These are phyloP conservation scores for Canavalia gladiata DNA, from an alignment of 306 rosid species.

Conservation along the genomic window DNA sequence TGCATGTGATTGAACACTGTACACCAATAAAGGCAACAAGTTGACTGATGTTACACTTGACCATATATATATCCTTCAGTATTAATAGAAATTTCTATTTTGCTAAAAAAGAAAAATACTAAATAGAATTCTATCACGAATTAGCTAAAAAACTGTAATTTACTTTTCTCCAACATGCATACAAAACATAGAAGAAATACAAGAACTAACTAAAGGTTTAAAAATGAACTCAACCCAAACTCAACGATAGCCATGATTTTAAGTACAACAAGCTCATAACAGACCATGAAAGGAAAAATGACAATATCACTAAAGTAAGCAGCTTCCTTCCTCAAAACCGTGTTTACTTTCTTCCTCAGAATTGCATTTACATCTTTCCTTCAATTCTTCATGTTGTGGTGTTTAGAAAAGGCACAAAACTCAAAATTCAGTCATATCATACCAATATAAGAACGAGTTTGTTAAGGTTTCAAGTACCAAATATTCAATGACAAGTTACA, in stretches of 20 bases:
- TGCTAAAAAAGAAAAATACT: too few species aligned
- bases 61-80: too few species aligned
- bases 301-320: conserved; percentile 91
- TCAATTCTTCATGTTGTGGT: conserved; percentile 63
- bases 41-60: too few species aligned
- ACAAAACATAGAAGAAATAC: conserved; percentile 12
- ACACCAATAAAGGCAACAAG: too few species aligned
- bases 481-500: too few species aligned
- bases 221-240: conserved; percentile 81
- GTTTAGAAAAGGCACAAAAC: conserved; percentile 36
- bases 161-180: not conserved
- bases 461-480: too few species aligned
- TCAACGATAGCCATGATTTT: conserved; percentile 94
- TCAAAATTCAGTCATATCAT: conserved; percentile 38
- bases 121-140: too few species aligned
- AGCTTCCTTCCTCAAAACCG: conserved; percentile 87
- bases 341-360: conserved; percentile 92
- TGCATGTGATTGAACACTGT: too few species aligned
- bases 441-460: not conserved
- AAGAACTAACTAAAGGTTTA: conserved; percentile 8
- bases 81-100: too few species aligned
- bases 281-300: conserved; percentile 94
- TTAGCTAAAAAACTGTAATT: too few species aligned
- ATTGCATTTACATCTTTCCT: too few species aligned
- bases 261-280: conserved; percentile 94